These are phyloP conservation scores for Aspergillus phoenicis DNA, from an alignment of 2,329 filamentous ascomycete genomes.

Conservation along the genomic window DNA sequence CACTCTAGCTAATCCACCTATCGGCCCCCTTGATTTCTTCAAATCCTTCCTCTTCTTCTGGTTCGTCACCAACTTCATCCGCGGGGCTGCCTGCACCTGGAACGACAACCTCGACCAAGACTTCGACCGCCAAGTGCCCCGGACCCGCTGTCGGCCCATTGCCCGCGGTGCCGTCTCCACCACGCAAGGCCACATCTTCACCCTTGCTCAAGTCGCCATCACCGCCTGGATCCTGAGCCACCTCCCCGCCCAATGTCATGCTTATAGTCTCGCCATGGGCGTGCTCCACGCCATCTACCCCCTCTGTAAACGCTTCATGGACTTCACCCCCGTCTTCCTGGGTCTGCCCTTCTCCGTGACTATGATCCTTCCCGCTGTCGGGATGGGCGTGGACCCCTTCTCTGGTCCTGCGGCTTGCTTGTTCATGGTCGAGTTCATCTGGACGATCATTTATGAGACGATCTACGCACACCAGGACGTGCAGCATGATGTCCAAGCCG, in stretches of 20 bases:
- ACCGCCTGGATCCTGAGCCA: background rate
- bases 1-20: slow-evolving; percentile 58
- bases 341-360: background rate
- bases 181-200: slow-evolving; percentile 66
- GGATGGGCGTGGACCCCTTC: background rate
- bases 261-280: background rate
- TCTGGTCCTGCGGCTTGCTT: background rate
- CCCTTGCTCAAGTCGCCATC: background rate
- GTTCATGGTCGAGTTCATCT: background rate
- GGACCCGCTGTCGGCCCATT: slow-evolving; percentile 77
- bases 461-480: background rate
- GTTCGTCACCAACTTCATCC: slow-evolving; percentile 73
- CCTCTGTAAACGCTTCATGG: background rate
- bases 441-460: background rate
- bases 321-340: background rate
- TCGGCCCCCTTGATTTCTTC: slow-evolving; percentile 57
- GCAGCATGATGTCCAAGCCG: background rate
- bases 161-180: slow-evolving; percentile 76
- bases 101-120: slow-evolving; percentile 91
- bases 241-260: background rate
- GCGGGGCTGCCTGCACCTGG: slow-evolving; percentile 83
- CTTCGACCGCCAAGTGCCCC: slow-evolving; percentile 75
- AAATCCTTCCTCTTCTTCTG: slow-evolving; percentile 46
- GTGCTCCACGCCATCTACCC: background rate
- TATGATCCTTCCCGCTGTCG: background rate